phyloP scores from a whole-genome alignment of 345 rosid genomes.

The Gossypium raimondii region DNA sequence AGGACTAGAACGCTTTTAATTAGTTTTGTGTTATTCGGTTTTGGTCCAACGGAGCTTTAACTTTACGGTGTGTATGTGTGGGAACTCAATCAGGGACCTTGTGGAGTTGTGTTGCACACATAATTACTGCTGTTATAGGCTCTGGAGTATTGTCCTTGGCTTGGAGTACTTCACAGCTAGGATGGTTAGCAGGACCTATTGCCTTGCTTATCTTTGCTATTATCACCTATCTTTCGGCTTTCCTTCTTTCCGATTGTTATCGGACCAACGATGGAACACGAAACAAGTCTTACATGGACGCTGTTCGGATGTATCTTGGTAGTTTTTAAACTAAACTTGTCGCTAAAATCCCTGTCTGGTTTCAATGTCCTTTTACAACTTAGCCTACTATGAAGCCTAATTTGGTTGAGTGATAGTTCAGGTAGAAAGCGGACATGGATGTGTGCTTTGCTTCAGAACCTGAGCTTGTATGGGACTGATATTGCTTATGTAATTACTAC shows the following conservation, averaged over 20 bases:
- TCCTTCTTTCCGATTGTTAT: slow-evolving; percentile 55
- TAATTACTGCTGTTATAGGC: slow-evolving; percentile 54
- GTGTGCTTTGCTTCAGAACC: slow-evolving; percentile 59
- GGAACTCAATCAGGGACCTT: slow-evolving; percentile 42
- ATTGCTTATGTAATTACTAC: slow-evolving; percentile 66
- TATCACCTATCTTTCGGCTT: slow-evolving; percentile 43
- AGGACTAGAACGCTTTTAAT: background rate
- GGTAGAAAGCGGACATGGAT: slow-evolving; percentile 43
- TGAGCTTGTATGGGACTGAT: slow-evolving; percentile 38
- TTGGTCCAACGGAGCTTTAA: slow-evolving; percentile 4
- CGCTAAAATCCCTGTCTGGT: background rate
- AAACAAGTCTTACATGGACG: slow-evolving; percentile 32
- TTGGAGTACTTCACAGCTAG: slow-evolving; percentile 63
- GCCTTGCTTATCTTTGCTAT: slow-evolving; percentile 44
- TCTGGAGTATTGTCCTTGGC: slow-evolving; percentile 56
- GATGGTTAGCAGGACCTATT: slow-evolving; percentile 66
- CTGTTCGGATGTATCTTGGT: slow-evolving; percentile 45
- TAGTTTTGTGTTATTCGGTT: background rate
- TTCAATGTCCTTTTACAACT: background rate
- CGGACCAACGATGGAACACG: slow-evolving; percentile 46
- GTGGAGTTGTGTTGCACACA: slow-evolving; percentile 51
- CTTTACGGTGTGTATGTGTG: slow-evolving; percentile 11
- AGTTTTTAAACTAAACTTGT: background rate
- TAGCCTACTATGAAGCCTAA: slow-evolving; percentile 12
- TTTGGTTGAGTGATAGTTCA: slow-evolving; percentile 29